Conservation (phyloP, 2,329 filamentous ascomycete genomes). For the Exophiala viscosa region DNA sequence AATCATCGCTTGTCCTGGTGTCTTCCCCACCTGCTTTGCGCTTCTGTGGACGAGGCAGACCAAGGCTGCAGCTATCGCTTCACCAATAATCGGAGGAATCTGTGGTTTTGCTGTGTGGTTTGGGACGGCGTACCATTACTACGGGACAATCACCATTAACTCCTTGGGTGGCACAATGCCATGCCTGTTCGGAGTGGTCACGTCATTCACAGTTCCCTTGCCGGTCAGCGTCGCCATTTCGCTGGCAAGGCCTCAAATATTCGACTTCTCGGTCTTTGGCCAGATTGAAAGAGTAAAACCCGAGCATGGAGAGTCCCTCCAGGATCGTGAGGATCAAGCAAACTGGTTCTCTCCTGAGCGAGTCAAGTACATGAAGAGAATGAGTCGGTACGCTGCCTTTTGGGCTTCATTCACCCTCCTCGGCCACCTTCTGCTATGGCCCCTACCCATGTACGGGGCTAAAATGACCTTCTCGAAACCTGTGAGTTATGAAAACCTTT, state of each 20-base stretch:
- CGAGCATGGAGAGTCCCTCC: background rate
- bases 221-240: constrained; percentile 70
- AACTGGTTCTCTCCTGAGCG: background rate
- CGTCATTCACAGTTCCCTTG: constrained; percentile 61
- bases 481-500: constrained; percentile 34
- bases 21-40: constrained; percentile 76
- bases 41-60: constrained; percentile 78
- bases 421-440: constrained; percentile 65
- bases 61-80: constrained; percentile 48
- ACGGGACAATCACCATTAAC: constrained; percentile 63
- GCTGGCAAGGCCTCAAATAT: constrained; percentile 66
- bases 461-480: background rate
- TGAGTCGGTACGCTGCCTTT: constrained; percentile 54
- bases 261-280: constrained; percentile 73
- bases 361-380: constrained; percentile 38
- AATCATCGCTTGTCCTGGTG: constrained; percentile 77
- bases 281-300: constrained; percentile 57
- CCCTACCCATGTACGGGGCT: constrained; percentile 76
- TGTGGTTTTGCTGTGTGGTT: constrained; percentile 73
- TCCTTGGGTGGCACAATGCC: too few species aligned
- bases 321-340: background rate
- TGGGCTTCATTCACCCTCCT: constrained; percentile 59
- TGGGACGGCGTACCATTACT: constrained; percentile 66
- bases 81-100: constrained; percentile 60
- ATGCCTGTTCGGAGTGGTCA: too few species aligned